A percentile compares a stretch with the other conserved stretches of the same genome.
Conservation (phyloP, 1,284 basidiomycete species). For the Heliocybe sulcata region DNA sequence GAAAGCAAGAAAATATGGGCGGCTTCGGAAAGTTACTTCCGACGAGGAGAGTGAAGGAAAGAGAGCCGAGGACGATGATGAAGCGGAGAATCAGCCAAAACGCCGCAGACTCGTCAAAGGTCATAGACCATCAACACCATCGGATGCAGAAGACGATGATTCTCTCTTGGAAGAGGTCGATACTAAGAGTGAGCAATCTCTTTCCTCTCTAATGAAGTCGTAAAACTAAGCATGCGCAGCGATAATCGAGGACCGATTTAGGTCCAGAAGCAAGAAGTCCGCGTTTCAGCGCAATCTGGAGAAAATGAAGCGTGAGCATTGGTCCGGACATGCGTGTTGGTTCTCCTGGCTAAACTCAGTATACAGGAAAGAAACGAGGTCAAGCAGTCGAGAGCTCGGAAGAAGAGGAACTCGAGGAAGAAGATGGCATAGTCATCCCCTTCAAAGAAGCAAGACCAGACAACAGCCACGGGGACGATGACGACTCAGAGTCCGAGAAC, state of each 20-base stretch:
- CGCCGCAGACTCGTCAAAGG: conserved; percentile 39
- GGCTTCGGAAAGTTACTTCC: not conserved
- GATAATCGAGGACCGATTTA: conserved; percentile 57
- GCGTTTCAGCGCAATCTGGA: conserved; percentile 59
- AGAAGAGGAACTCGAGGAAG: conserved; percentile 29
- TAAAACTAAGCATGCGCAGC: conserved; percentile 26
- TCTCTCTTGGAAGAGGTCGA: conserved; percentile 54
- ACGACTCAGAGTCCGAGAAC: too few relatives aligned
- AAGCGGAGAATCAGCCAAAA: conserved; percentile 13
- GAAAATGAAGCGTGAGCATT: conserved; percentile 44
- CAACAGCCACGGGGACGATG: conserved; percentile 13
- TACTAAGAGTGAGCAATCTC: conserved; percentile 35
- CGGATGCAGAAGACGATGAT: conserved; percentile 23
- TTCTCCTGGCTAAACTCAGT: conserved; percentile 6
- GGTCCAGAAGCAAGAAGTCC: conserved; percentile 51
- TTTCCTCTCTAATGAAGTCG: not conserved
- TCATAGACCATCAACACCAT: conserved; percentile 34
- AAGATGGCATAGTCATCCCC: conserved; percentile 22
- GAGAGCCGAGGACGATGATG: not conserved
- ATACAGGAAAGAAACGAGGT: conserved; percentile 41
- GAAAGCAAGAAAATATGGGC: not conserved
- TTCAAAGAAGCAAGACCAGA: conserved; percentile 37
- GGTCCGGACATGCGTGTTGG: not conserved
- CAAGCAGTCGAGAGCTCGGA: conserved; percentile 22
- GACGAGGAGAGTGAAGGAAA: not conserved